Base-by-base conservation (phyloP, 192 early-diverging fungal genomes). In the Obelidium mucronatum region DNA sequence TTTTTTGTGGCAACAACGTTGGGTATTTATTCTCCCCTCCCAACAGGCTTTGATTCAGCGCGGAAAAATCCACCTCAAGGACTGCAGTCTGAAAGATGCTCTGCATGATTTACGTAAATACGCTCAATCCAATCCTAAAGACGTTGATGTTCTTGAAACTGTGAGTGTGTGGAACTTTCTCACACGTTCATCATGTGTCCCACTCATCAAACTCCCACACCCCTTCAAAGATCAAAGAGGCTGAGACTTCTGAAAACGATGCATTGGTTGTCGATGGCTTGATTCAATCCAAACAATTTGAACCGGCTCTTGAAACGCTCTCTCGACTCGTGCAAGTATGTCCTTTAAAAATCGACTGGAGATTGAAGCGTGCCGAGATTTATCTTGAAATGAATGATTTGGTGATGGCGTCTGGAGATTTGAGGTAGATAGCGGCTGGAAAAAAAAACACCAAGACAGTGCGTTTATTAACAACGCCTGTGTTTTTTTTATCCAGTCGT, bases 381-480 rank as follows among this genome's bases (percentile, higher is more conserved):
- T 90, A 95, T 67, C 70, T 94, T 17, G 82, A 83, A 2, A 81
- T 83, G 30, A 91, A 91, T 40, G 93, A 95, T 68, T 81, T 92
- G n/a, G 94, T 94, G 73, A 93, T 93, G 79, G 95, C 95, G 1
- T 90, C 90, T 64, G 90, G 92, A 17, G 96, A 98, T 80, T 83
- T 90, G 24, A 83, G 87, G 85, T 84, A 77, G 58, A 31, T 30
- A 1, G 1, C n/a, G n/a, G n/a, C n/a, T n/a, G n/a, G n/a, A n/a
- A n/a, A n/a, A n/a, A 51, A 51, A 22, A 51, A 51, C 8, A 8
- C 48, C 11, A 8, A 15, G 48, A 51, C 24, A 26, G 56, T n/a
- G n/a, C n/a, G n/a, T n/a, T n/a, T n/a, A n/a, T n/a, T n/a, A n/a
- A n/a, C n/a, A n/a, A n/a, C n/a, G n/a, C n/a, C n/a, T n/a, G n/a